Conservation (phyloP, 163 green algal genomes). For the Scenedesmus sp. region DNA sequence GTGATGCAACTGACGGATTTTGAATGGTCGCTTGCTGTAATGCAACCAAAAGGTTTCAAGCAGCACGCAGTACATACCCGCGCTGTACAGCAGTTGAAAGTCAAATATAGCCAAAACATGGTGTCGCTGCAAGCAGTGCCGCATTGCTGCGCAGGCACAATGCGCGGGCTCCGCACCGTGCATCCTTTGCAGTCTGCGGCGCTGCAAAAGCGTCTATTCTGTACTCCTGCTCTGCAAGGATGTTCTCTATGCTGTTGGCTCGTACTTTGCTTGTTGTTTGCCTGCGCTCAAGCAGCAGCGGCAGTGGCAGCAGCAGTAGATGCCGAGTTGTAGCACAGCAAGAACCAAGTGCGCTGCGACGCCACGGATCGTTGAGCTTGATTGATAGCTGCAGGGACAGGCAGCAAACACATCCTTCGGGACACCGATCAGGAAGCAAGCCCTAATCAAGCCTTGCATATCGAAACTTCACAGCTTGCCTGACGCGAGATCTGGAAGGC, state of each 20-base stretch:
- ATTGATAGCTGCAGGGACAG: not conserved
- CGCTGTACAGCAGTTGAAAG: not conserved
- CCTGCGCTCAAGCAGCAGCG: not conserved
- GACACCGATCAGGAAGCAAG: not conserved
- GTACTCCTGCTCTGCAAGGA: conserved; percentile 22
- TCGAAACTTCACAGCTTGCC: not conserved
- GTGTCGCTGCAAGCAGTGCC: not conserved
- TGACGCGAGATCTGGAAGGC: not conserved
- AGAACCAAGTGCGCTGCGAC: not conserved
- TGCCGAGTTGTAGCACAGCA: not conserved
- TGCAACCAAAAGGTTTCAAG: not conserved
- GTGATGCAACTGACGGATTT: not conserved
- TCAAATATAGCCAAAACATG: not conserved
- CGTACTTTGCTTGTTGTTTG: not conserved
- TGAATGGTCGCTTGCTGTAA: not conserved
- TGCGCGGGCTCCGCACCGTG: not conserved
- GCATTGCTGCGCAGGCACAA: no score
- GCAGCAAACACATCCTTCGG: not conserved
- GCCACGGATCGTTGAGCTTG: not conserved
- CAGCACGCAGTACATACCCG: not conserved
- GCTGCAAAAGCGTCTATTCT: not conserved
- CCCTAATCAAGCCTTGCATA: not conserved
- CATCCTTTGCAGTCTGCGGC: not conserved
- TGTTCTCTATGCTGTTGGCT: conserved; percentile 18
- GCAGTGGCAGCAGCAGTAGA: not conserved